Base-by-base conservation (phyloP, 2,329 filamentous ascomycete species). In the Tolypocladium endophyticum region DNA sequence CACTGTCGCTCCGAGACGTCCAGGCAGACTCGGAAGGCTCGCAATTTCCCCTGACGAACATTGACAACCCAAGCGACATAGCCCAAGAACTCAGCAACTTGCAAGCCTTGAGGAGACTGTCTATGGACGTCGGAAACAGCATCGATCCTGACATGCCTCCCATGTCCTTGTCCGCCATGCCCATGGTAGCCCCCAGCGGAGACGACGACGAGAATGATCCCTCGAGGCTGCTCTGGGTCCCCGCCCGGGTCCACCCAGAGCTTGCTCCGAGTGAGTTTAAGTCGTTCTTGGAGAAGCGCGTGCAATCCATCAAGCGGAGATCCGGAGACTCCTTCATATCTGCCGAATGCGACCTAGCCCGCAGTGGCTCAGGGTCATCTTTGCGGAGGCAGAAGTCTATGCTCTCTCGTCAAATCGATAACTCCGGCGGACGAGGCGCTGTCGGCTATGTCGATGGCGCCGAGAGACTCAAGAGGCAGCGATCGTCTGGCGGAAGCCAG, bases 201-300 rank as follows among this genome's bases (percentile, higher is more conserved):
- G 83, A 85, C 61, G 88, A 90, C 63, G 88, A 95, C 68, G 92
- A 96, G 71, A 88, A 92, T 67, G 93, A 97, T 70, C 86, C 91
- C 9, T 92, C 92, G 2, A 84, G 92, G 63, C 76, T 97, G 61
- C 89, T 97, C 65, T 99, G 94, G 94, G 94, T 99, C 7, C 94
- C 94, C 6, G 94, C 94, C 30, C 86, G 92, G 61, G 82, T 99
- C 35, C 94, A 99, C 68, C 94, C 94, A 0, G 94, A 99, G 73
- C 79, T 99, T 56, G 94, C 94, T 3, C 94, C 94, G 1, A 92
- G 89, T 69, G 94, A 97, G 67, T 99, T 97, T 79, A 97, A 96
- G 74, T 93, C 88, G 1, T 99, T 97, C 66, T 82, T 99, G 2
- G 93, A 99, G 69, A 95, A 92, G 63, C 87, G 92, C 69, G 90